These are phyloP conservation scores for Ascochyta clinopodiicola DNA, from an alignment of 2,329 filamentous ascomycete species.

Conservation along the genomic window DNA sequence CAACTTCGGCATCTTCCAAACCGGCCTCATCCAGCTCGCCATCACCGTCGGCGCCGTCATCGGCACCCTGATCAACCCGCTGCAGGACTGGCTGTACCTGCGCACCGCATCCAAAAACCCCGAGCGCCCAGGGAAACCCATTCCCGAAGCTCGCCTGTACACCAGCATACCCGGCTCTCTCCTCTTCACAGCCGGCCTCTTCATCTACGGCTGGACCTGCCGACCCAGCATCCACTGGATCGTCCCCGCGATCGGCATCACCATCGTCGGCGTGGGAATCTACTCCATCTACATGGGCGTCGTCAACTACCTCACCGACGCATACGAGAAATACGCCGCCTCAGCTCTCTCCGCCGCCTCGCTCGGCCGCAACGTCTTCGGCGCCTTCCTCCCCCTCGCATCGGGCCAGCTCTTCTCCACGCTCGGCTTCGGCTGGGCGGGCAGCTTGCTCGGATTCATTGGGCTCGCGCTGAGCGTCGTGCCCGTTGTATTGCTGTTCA, in stretches of 20 bases:
- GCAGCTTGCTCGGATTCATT: slow-evolving; percentile 53
- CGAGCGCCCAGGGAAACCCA: slow-evolving; percentile 48
- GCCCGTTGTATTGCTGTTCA: slow-evolving; percentile 51
- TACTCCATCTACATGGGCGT: slow-evolving; percentile 55
- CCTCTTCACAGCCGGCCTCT: slow-evolving; percentile 41
- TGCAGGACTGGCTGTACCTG: slow-evolving; percentile 45
- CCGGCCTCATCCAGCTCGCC: slow-evolving; percentile 51
- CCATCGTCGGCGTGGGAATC: slow-evolving; percentile 37
- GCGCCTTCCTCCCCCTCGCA: slow-evolving; percentile 55
- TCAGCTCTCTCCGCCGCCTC: slow-evolving; percentile 56
- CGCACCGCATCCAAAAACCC: slow-evolving; percentile 42
- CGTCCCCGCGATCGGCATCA: slow-evolving; percentile 34
- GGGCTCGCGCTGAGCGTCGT: slow-evolving; percentile 49
- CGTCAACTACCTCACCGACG: slow-evolving; percentile 57
- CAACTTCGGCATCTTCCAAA: slow-evolving; percentile 42
- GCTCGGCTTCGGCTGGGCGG: slow-evolving; percentile 54
- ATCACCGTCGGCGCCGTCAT: slow-evolving; percentile 53
- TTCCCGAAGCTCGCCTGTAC: slow-evolving; percentile 54
- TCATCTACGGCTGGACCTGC: slow-evolving; percentile 39
- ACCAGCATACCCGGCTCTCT: slow-evolving; percentile 51
- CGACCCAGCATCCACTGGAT: slow-evolving; percentile 46
- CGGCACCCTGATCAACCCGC: slow-evolving; percentile 50
- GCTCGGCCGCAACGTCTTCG: slow-evolving; percentile 54
- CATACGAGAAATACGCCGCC: slow-evolving; percentile 57
- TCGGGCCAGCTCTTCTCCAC: slow-evolving; percentile 50